These are phyloP conservation scores for Cladophialophora immunda DNA, from an alignment of 2,329 filamentous ascomycete species.

Conservation along the genomic window DNA sequence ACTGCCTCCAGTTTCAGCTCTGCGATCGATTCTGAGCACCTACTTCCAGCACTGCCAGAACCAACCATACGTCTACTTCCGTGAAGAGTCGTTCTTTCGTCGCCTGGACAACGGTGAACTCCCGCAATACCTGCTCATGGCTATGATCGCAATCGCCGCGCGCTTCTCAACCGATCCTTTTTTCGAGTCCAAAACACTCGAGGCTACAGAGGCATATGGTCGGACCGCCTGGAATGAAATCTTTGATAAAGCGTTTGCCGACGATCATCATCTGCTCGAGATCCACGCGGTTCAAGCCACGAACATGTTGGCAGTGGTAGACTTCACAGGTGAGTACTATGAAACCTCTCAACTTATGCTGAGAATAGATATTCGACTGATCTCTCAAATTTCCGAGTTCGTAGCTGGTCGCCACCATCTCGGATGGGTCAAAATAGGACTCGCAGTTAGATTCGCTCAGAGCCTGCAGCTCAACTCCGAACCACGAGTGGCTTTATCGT, in stretches of 20 bases:
- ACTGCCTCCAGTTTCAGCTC: slow-evolving; percentile 33
- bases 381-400: no score
- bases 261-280: slow-evolving; percentile 44
- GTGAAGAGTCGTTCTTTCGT: slow-evolving; percentile 46
- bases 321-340: slow-evolving; percentile 54
- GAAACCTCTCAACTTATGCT: no score
- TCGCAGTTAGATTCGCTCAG: slow-evolving; percentile 69
- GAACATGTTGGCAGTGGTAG: slow-evolving; percentile 49
- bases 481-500: slow-evolving; percentile 33
- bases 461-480: slow-evolving; percentile 47
- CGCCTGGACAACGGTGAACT: slow-evolving; percentile 41
- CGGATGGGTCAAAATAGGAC: slow-evolving; percentile 50
- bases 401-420: slow-evolving; percentile 45
- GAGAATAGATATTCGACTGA: no score
- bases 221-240: slow-evolving; percentile 48
- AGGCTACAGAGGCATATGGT: slow-evolving; percentile 44
- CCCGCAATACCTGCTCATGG: slow-evolving; percentile 46
- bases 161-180: slow-evolving; percentile 46
- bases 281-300: slow-evolving; percentile 50
- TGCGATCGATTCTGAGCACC: slow-evolving; percentile 41
- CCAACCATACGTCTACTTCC: slow-evolving; percentile 52
- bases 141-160: slow-evolving; percentile 46
- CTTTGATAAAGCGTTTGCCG: slow-evolving; percentile 46
- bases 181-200: slow-evolving; percentile 39
- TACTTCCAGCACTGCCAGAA: slow-evolving; percentile 50